A percentile compares a stretch with the other conserved stretches of the same genome.
These are phyloP conservation scores for Trichocomaceae sp. DNA, from an alignment of 2,329 filamentous ascomycete genomes.

Conservation along the genomic window DNA sequence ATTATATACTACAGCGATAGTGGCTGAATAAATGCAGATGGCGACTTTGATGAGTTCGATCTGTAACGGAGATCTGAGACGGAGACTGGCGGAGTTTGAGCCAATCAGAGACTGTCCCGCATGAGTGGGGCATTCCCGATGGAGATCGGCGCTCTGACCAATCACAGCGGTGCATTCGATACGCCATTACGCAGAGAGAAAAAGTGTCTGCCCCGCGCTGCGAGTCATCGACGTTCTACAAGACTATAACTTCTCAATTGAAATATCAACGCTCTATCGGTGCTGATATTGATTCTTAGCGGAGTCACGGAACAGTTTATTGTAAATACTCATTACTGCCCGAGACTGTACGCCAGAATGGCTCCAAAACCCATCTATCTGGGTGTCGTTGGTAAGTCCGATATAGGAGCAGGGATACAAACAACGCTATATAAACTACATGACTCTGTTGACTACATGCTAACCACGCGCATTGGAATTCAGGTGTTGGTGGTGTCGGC, in stretches of 20 bases:
- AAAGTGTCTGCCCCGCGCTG: background rate
- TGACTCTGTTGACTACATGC: background rate
- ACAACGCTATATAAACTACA: background rate
- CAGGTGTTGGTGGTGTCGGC: constrained; percentile 88
- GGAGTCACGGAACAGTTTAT: background rate
- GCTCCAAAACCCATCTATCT: constrained; percentile 35
- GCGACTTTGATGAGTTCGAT: background rate
- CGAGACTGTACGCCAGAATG: constrained; percentile 17
- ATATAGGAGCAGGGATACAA: background rate
- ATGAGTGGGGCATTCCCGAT: background rate
- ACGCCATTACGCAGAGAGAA: background rate
- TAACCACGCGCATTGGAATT: background rate
- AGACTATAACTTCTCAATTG: background rate
- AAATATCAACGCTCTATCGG: background rate
- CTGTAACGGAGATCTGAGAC: too few relatives aligned
- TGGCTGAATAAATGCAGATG: too few relatives aligned
- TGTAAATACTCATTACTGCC: background rate
- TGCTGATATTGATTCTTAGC: background rate
- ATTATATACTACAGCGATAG: too few relatives aligned
- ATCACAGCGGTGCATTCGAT: background rate
- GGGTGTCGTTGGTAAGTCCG: constrained; percentile 35
- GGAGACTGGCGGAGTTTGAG: background rate
- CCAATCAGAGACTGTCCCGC: constrained; percentile 9
- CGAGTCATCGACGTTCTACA: background rate
- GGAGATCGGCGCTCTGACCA: background rate